These are phyloP conservation scores for Jatropha curcas DNA, from an alignment of 345 rosid species.

Conservation along the genomic window DNA sequence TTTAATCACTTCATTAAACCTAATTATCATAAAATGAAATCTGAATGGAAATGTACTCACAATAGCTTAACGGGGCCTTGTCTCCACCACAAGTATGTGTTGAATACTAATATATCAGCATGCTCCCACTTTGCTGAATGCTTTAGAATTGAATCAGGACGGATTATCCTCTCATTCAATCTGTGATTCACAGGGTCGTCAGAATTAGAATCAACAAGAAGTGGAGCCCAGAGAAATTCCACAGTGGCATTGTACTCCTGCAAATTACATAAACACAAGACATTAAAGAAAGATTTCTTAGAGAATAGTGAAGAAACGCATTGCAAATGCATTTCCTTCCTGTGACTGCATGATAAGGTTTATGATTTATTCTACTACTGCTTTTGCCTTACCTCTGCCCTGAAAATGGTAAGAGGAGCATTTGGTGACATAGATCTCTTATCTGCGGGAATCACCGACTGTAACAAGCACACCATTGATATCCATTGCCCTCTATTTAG, in stretches of 20 bases:
- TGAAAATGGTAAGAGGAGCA: conserved; percentile 84
- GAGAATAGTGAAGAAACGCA: background rate
- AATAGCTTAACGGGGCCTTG: conserved; percentile 84
- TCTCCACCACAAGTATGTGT: conserved; percentile 99
- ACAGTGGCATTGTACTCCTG: conserved; percentile 93
- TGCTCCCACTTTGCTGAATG: conserved; percentile 89
- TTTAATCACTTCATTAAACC: background rate
- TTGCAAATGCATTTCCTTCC: background rate
- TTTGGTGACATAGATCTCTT: conserved; percentile 87
- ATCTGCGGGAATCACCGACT: conserved; percentile 70
- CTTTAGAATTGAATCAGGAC: conserved; percentile 85
- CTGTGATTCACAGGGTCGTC: conserved; percentile 98
- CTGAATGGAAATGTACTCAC: conserved; percentile 39
- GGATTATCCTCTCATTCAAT: conserved; percentile 67
- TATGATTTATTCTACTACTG: background rate
- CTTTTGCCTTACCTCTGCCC: conserved; percentile 67
- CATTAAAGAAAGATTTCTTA: conserved; percentile 1
- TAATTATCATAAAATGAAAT: conserved; percentile 11
- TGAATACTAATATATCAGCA: conserved; percentile 87
- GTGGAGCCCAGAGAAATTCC: conserved; percentile 96
- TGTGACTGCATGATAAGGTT: background rate
- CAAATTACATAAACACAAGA: conserved; percentile 17
- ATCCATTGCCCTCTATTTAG: conserved; percentile 98
- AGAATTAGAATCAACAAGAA: conserved; percentile 91
- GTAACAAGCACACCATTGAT: conserved; percentile 89